A percentile compares a stretch with the other conserved stretches of the same genome.
Evolutionary conservation across 129 eudicot genomes (phyloP).

Genomic region (Arctium minus): DNA sequence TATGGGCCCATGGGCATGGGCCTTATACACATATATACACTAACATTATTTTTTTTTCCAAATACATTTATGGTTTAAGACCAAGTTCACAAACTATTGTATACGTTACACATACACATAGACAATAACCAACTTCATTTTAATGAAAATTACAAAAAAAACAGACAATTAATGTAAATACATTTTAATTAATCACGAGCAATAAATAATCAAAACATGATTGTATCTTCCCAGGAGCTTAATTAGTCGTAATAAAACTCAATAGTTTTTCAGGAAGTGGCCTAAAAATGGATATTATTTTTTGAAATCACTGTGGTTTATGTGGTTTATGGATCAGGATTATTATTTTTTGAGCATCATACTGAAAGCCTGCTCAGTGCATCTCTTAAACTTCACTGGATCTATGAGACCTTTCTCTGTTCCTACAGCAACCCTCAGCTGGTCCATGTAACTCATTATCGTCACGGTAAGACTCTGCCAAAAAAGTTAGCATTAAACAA

Average conservation of each 20-base stretch:
- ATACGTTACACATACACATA: neutral
- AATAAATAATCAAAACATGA: conserved; percentile 10
- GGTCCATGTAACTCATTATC: conserved; percentile 47
- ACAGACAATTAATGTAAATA: neutral
- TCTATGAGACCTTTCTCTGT: conserved; percentile 43
- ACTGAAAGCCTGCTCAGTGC: conserved; percentile 43
- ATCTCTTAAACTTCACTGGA: conserved; percentile 28
- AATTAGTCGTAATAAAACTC: neutral
- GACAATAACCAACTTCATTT: neutral
- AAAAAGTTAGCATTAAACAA: neutral
- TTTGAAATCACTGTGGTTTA: neutral
- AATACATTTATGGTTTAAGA: too few species aligned
- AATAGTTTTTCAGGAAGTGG: neutral
- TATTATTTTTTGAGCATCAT: conserved; percentile 16
- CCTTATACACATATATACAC: too few species aligned
- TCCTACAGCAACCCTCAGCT: conserved; percentile 45
- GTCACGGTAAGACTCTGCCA: conserved; percentile 46
- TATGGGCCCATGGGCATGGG: too few species aligned
- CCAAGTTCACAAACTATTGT: too few species aligned
- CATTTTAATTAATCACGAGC: neutral
- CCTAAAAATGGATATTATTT: neutral
- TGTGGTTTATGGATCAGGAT: neutral
- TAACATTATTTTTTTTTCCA: too few species aligned
- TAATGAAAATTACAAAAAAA: neutral
- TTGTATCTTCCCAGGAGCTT: neutral